Evolutionary conservation across 148 eudicot species (phyloP), one percentile per base, ranked within the genome.

Genomic region (Fagopyrum esculentum): DNA sequence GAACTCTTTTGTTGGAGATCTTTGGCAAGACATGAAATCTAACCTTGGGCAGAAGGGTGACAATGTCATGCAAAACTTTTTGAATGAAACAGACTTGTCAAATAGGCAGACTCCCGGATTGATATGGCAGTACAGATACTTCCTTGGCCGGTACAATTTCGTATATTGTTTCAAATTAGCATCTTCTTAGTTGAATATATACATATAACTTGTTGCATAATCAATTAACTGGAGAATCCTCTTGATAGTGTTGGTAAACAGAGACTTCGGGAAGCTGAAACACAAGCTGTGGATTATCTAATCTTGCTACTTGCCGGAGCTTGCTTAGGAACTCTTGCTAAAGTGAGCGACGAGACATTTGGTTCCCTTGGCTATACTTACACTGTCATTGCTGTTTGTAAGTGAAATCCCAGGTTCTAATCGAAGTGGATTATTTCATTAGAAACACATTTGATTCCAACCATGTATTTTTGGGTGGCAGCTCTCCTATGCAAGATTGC

Each of bases 401-500:
- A 87, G 93, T 85, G 35, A 17, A 54, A 45, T 50, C 46, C 6
- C 56, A 72, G 10, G 9, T 40, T 29, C 44, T 61, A 35, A 35
- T 35, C 40, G 6, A 61, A 61, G 40, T 61, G 29, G 44, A 8
- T 57, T 61, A 43, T 40, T 30, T 30, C 19, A 4, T 3, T 63
- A 10, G 26, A 29, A 63, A 29, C 69, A 63, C 35, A 63, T 15
- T 51, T 51, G 50, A 45, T 16, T 16, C 1, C 4, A 19, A 6
- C 1, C 6, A 15, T 71, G 73, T 10, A 10, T 75, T 61, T 49
- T 49, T 49, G 73, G 30, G 69, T 81, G 82, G 81, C 89, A 93
- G 98, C 98, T 16, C 96, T 93, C 49, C 69, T 93, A 5, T 80
- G 90, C 83, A 93, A 81, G 89, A 87, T 90, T 77, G 85, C 92